phyloP scores from a whole-genome alignment of 1,284 basidiomycete species.

The Gomphus bonarii region DNA sequence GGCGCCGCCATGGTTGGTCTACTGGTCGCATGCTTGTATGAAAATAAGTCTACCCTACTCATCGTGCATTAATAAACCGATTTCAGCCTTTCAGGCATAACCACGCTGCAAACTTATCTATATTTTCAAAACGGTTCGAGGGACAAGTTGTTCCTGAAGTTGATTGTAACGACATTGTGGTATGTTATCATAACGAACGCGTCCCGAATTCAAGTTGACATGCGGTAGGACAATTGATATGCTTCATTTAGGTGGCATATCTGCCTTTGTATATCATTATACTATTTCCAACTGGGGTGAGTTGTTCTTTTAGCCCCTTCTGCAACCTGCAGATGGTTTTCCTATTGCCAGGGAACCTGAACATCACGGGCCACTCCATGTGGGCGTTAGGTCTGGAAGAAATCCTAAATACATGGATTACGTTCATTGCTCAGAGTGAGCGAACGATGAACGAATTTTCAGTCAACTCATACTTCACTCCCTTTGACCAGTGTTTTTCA shows the following conservation, averaged over 20 bases:
- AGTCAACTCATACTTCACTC: background rate
- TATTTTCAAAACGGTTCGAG: background rate
- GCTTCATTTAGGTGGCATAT: slow-evolving; percentile 1
- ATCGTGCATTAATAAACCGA: background rate
- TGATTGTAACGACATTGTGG: slow-evolving; percentile 4
- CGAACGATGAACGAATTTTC: no score
- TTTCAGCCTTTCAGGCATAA: slow-evolving; percentile 4
- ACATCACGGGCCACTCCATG: slow-evolving; percentile 2
- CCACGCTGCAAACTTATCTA: slow-evolving; percentile 1
- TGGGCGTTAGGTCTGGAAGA: slow-evolving; percentile 6
- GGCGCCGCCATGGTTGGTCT: slow-evolving; percentile 4
- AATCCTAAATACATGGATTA: slow-evolving; percentile 9
- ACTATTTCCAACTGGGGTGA: slow-evolving; percentile 6
- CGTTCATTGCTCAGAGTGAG: slow-evolving; percentile 6
- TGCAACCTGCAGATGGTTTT: background rate
- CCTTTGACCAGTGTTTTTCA: slow-evolving; percentile 3
- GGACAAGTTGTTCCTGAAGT: background rate
- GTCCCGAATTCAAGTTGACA: background rate
- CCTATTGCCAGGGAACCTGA: background rate
- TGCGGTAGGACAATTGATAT: slow-evolving; percentile 3
- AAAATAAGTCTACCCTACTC: background rate
- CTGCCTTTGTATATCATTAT: slow-evolving; percentile 6
- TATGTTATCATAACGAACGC: background rate
- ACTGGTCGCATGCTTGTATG: slow-evolving; percentile 3
- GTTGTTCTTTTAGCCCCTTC: background rate